Evolutionary conservation across 2,329 filamentous ascomycete species (phyloP).

Genomic region (Diaporthe sp.): DNA sequence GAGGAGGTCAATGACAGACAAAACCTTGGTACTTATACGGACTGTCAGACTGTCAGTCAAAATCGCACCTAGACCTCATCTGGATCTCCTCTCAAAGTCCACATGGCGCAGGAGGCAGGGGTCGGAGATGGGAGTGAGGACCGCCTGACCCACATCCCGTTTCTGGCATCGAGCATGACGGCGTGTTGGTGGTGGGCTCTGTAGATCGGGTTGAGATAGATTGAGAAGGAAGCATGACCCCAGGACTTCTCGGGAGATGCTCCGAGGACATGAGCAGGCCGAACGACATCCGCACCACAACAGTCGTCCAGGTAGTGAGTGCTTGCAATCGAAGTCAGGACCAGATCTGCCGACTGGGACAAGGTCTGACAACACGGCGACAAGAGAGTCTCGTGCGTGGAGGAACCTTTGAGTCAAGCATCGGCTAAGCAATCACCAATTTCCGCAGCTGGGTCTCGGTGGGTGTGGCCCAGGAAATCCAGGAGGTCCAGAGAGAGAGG

Average conservation of each 20-base stretch:
- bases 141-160: slow-evolving; percentile 23
- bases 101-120: slow-evolving; percentile 22
- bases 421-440: slow-evolving; percentile 19
- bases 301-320: background rate
- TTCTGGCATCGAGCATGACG: slow-evolving; percentile 15
- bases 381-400: background rate
- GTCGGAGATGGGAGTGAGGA: slow-evolving; percentile 22
- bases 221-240: slow-evolving; percentile 20
- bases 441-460: slow-evolving; percentile 16
- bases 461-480: background rate
- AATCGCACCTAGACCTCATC: background rate
- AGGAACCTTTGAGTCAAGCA: background rate
- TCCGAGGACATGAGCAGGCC: background rate
- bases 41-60: background rate
- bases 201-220: slow-evolving; percentile 24
- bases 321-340: too few relatives aligned
- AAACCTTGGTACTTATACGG: slow-evolving; percentile 20
- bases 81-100: background rate
- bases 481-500: background rate
- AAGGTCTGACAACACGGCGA: background rate
- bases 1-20: background rate
- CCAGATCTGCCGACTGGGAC: background rate
- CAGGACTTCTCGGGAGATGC: background rate
- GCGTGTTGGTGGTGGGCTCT: background rate
- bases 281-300: background rate